phyloP scores from a whole-genome alignment of 148 eudicot genomes.

The Nepenthes gracilis region DNA sequence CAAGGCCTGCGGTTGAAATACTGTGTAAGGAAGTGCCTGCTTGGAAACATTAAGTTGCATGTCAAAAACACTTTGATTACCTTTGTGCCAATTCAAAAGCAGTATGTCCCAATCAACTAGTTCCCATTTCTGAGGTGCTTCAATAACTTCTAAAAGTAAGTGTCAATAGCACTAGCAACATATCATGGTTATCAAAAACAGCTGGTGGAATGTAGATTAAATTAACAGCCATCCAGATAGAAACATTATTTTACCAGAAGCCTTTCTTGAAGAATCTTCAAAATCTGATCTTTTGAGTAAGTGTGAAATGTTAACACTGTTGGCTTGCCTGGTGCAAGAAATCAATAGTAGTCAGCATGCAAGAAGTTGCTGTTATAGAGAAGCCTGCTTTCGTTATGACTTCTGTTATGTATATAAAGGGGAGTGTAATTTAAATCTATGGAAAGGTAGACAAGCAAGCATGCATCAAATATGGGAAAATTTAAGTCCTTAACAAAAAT shows the following conservation, averaged over 20 bases:
- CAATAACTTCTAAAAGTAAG: not conserved
- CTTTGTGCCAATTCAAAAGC: not conserved
- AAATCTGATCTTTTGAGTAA: slow-evolving; percentile 84
- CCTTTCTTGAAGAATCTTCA: slow-evolving; percentile 57
- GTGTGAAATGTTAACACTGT: slow-evolving; percentile 71
- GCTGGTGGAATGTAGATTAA: not conserved
- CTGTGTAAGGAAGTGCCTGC: slow-evolving; percentile 62
- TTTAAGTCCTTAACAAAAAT: too few species aligned
- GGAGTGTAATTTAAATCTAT: too few species aligned
- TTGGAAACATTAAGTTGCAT: slow-evolving; percentile 4
- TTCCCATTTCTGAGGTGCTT: too few species aligned
- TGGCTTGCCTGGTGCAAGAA: slow-evolving; percentile 56
- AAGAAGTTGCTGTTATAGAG: not conserved
- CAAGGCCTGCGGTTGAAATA: slow-evolving; percentile 83
- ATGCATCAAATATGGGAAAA: too few species aligned
- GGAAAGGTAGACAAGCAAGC: too few species aligned
- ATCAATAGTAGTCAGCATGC: not conserved
- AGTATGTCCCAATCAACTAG: not conserved
- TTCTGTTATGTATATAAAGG: too few species aligned
- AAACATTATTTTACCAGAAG: slow-evolving; percentile 33
- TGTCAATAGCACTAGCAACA: not conserved
- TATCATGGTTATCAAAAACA: not conserved
- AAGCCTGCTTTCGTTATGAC: too few species aligned
- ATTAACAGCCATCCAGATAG: not conserved
- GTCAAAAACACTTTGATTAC: slow-evolving; percentile 2